Conservation (phyloP, 2,329 filamentous ascomycete species). For the Colletotrichum paranaense region DNA sequence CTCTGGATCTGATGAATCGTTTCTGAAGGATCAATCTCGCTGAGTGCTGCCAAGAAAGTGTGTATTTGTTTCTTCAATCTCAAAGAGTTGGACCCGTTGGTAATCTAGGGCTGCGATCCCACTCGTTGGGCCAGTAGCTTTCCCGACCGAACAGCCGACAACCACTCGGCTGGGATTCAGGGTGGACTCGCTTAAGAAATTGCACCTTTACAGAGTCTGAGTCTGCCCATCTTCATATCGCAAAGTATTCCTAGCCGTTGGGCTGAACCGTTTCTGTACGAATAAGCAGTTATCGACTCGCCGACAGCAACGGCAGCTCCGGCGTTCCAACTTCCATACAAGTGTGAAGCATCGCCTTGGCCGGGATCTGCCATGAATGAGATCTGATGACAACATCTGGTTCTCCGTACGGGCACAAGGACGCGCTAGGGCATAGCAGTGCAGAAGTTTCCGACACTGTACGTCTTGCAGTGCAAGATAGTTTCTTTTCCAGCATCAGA, state of each 20-base stretch:
- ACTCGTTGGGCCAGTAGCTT: neutral
- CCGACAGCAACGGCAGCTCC: neutral
- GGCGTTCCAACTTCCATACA: constrained; percentile 5
- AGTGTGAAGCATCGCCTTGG: neutral
- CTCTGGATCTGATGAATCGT: neutral
- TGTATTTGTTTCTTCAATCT: neutral
- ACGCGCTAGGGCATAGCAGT: neutral
- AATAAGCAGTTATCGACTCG: neutral
- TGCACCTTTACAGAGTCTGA: neutral
- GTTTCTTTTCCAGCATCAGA: neutral
- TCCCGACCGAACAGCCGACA: neutral
- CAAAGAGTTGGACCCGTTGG: neutral
- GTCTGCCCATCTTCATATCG: constrained; percentile 21
- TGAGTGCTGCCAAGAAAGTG: neutral
- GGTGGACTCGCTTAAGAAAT: neutral
- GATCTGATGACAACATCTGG: constrained; percentile 8
- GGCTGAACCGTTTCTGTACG: neutral
- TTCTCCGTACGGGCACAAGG: neutral
- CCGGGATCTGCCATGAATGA: constrained; percentile 13
- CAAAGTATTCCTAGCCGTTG: neutral
- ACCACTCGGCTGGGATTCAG: constrained; percentile 6
- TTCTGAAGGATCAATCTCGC: neutral
- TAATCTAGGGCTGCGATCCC: neutral
- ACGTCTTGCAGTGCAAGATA: neutral
- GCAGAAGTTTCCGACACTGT: neutral